Evolutionary conservation across 1,139 yeast genomes (phyloP), one percentile per base, ranked within the genome.

Genomic region (Scheffersomyces titani): DNA sequence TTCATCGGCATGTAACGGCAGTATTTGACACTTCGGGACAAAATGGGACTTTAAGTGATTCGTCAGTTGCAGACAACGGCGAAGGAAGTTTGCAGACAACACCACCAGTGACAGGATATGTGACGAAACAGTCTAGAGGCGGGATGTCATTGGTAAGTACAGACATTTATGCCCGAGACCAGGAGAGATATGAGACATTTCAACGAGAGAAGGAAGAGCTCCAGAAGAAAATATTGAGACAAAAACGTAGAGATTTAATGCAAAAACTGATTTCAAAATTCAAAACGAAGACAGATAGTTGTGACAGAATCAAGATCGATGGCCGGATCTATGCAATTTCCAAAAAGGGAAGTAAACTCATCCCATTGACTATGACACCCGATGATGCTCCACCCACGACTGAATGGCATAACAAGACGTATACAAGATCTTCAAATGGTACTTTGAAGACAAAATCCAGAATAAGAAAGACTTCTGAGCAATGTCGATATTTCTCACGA

Each of bases 401-500:
- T 5, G 54, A 49, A 3, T 79, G 83, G 81, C 74, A 76, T 57
- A 71, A 67, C 0, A 56, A 62, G 48, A 52, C 51, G 0, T 81
- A 76, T 51, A 24, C 48, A 19, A 6, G 19, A 19, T 59, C 57
- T 24, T 59, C 57, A 36, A 68, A 64, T 54, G 83, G 84, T 0
- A 65, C 66, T 36, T 66, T 77, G 47, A 68, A 65, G 47, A 56
- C 71, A 46, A 49, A 45, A 9, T 47, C 56, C 16, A 30, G 40
- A 30, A 54, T 59, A 16, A 55, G 65, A 24, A 49, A 51, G 48
- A 54, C 21, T 51, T 61, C 69, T 50, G 75, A 67, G 19, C 60
- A 67, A 45, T 82, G 86, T 64, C 74, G 80, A 4, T 80, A 73
- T 60, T 80, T 70, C 59, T 65, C 75, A 47, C 65, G 78, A 59